Evolutionary conservation across 2,329 filamentous ascomycete species (phyloP).

Genomic region (Colletotrichum sp.): DNA sequence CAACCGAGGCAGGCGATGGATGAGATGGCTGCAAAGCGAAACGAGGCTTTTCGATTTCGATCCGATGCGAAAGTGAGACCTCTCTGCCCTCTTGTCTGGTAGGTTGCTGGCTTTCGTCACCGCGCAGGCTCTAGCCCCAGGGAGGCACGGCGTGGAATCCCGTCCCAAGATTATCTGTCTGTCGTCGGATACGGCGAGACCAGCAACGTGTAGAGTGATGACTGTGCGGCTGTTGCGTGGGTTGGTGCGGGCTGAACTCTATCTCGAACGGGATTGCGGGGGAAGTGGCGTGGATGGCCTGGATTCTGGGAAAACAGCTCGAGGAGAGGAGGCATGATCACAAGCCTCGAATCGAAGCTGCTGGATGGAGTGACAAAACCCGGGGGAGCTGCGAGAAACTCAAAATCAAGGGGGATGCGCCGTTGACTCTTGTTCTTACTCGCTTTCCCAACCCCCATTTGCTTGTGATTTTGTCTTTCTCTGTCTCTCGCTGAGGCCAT

Average conservation of each 20-base stretch:
- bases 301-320: not conserved
- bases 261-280: constrained; percentile 18
- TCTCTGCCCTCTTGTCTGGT: not conserved
- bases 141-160: not conserved
- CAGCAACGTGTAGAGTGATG: not conserved
- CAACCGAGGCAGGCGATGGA: not conserved
- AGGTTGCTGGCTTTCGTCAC: not conserved
- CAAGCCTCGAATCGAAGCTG: not conserved
- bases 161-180: constrained; percentile 1
- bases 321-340: not conserved
- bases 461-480: constrained; percentile 7
- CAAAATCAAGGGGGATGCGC: not conserved
- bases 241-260: constrained; percentile 17
- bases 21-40: not conserved
- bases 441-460: not conserved
- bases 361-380: not conserved
- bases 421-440: not conserved
- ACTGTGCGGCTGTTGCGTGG: constrained; percentile 9
- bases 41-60: not conserved
- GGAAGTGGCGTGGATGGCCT: not conserved
- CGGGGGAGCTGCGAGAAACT: not conserved
- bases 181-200: constrained; percentile 8
- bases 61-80: not conserved
- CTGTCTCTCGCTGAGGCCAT: not conserved
- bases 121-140: not conserved